Conservation (phyloP, 805 yeast genomes). For the Candida montana region DNA sequence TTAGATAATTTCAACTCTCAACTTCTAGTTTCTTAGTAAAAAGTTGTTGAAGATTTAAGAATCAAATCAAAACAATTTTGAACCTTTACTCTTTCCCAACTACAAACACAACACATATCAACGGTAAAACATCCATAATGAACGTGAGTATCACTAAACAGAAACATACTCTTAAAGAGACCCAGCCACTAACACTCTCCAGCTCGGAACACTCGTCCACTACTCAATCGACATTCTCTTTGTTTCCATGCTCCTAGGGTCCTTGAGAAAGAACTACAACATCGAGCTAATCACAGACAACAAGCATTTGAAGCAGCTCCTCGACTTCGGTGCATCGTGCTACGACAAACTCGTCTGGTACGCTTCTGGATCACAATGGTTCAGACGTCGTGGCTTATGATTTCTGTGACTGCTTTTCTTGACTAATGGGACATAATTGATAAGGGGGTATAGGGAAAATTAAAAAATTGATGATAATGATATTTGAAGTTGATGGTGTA, state of each 20-base stretch:
- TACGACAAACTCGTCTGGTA: conserved; percentile 8
- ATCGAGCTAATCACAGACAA: conserved; percentile 4
- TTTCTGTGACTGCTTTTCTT: not conserved
- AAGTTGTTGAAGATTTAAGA: too few species aligned
- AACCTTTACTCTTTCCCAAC: too few species aligned
- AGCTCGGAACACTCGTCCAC: conserved; percentile 3
- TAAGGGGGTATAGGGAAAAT: not conserved
- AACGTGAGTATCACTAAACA: not conserved
- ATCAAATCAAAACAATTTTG: too few species aligned
- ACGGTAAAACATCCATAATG: not conserved
- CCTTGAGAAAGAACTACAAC: conserved; percentile 7
- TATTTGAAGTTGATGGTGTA: too few species aligned
- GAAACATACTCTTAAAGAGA: conserved; percentile 2
- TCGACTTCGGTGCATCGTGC: conserved; percentile 5
- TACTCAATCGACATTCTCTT: conserved; percentile 7
- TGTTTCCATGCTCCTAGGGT: conserved; percentile 7
- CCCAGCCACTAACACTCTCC: conserved; percentile 5
- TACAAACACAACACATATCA: too few species aligned
- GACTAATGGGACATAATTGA: conserved; percentile 6
- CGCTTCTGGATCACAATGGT: conserved; percentile 8
- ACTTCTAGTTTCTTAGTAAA: too few species aligned
- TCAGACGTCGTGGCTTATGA: conserved; percentile 4
- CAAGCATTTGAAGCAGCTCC: conserved; percentile 1
- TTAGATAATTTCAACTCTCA: too few species aligned
- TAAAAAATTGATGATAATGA: too few species aligned